phyloP scores from a whole-genome alignment of 2,329 filamentous ascomycete genomes.

The Fusarium irregulare region DNA sequence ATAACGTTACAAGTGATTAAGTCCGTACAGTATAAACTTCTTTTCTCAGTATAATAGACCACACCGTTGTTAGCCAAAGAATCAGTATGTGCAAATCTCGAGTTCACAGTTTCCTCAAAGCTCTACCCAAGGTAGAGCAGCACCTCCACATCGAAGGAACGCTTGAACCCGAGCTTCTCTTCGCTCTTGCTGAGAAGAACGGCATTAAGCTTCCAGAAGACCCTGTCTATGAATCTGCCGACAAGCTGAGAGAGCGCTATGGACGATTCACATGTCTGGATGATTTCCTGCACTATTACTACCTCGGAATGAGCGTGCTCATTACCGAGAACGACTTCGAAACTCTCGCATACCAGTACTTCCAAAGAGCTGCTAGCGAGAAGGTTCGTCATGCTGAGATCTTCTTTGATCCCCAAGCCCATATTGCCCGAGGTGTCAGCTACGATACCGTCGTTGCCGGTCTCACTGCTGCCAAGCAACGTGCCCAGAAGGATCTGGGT shows the following conservation, averaged over 20 bases:
- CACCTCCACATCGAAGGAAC: slow-evolving; percentile 85
- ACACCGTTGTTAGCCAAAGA: neutral
- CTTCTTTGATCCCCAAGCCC: slow-evolving; percentile 85
- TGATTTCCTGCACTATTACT: slow-evolving; percentile 84
- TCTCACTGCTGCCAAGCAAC: slow-evolving; percentile 68
- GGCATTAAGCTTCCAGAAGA: slow-evolving; percentile 71
- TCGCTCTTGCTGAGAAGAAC: slow-evolving; percentile 75
- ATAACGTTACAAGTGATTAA: neutral
- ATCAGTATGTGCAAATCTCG: slow-evolving; percentile 63
- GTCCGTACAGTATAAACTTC: neutral
- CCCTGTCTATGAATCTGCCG: slow-evolving; percentile 70
- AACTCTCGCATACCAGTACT: slow-evolving; percentile 77
- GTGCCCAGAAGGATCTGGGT: slow-evolving; percentile 70
- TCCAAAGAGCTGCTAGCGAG: slow-evolving; percentile 70
- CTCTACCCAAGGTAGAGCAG: slow-evolving; percentile 83
- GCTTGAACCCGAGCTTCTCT: slow-evolving; percentile 76
- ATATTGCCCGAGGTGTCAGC: slow-evolving; percentile 70
- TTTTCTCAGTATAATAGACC: neutral
- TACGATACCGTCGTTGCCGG: slow-evolving; percentile 74
- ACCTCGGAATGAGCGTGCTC: slow-evolving; percentile 78
- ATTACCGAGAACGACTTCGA: slow-evolving; percentile 75
- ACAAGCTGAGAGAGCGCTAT: slow-evolving; percentile 72
- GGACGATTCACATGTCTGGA: slow-evolving; percentile 75
- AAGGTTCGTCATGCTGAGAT: slow-evolving; percentile 79
- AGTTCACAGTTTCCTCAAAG: slow-evolving; percentile 67